These are phyloP conservation scores for Euclidium syriacum DNA, from an alignment of 345 rosid species.

Conservation along the genomic window DNA sequence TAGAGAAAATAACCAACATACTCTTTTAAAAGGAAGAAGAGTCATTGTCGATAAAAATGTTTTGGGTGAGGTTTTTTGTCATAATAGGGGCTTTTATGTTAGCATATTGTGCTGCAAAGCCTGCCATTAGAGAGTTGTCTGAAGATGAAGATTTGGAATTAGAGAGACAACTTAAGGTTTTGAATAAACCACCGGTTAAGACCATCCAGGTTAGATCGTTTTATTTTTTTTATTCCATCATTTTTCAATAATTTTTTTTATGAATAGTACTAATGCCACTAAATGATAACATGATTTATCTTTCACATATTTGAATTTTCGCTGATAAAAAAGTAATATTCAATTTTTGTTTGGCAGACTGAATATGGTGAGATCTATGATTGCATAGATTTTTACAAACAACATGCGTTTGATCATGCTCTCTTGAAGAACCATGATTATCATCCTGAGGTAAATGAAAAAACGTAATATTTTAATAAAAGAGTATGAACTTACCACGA, in stretches of 20 bases:
- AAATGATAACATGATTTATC: no score
- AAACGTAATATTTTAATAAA: neutral
- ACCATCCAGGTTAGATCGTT: conserved; percentile 21
- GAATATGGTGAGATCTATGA: conserved; percentile 20
- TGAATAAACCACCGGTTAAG: conserved; percentile 24
- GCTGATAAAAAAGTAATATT: neutral
- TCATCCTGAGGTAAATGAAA: conserved; percentile 21
- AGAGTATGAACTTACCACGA: neutral
- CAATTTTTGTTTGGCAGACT: conserved; percentile 9
- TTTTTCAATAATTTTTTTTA: neutral
- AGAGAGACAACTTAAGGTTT: conserved; percentile 23
- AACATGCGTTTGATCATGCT: conserved; percentile 24
- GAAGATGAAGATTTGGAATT: conserved; percentile 29
- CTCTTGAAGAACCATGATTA: conserved; percentile 23
- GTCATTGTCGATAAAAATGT: neutral
- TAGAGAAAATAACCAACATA: neutral
- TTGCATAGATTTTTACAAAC: conserved; percentile 26
- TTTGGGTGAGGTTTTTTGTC: neutral
- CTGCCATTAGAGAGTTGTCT: conserved; percentile 8
- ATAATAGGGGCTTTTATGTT: neutral
- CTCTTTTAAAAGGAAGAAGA: neutral
- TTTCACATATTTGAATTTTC: no score
- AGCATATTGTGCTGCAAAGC: neutral
- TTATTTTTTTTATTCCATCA: no score
- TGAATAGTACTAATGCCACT: neutral